These are phyloP conservation scores for Kuraishia hungarica DNA, from an alignment of 805 yeast species.

Conservation along the genomic window DNA sequence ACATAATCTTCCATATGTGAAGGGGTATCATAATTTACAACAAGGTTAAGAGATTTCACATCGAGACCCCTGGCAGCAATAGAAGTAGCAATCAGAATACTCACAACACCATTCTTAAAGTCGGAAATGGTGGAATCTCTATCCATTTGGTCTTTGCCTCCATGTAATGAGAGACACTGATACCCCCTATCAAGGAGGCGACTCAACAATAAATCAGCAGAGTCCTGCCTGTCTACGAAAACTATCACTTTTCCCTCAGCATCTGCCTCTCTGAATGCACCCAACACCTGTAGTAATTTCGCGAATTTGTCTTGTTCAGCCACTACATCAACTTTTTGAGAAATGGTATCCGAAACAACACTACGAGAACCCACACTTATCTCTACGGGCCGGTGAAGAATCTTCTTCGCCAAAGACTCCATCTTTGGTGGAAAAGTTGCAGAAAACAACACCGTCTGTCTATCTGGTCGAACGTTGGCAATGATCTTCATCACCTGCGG, in stretches of 20 bases:
- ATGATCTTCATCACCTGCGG: slow-evolving; percentile 86
- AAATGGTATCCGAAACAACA: slow-evolving; percentile 72
- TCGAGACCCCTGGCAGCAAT: slow-evolving; percentile 94
- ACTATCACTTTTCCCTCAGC: slow-evolving; percentile 50
- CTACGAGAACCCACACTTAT: slow-evolving; percentile 75
- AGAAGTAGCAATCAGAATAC: slow-evolving; percentile 81
- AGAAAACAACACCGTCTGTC: slow-evolving; percentile 84
- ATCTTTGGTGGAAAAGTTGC: slow-evolving; percentile 87
- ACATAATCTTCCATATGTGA: slow-evolving; percentile 92
- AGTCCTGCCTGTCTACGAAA: slow-evolving; percentile 84
- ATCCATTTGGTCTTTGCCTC: slow-evolving; percentile 85
- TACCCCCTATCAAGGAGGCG: slow-evolving; percentile 45
- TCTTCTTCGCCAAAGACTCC: slow-evolving; percentile 63
- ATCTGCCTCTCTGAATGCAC: slow-evolving; percentile 27
- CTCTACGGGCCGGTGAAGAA: slow-evolving; percentile 58
- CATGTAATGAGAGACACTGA: slow-evolving; percentile 69
- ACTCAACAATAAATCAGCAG: slow-evolving; percentile 64
- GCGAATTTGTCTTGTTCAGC: slow-evolving; percentile 47
- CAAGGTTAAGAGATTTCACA: slow-evolving; percentile 77
- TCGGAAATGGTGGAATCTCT: slow-evolving; percentile 66
- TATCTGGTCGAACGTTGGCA: slow-evolving; percentile 70
- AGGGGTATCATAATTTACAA: slow-evolving; percentile 75
- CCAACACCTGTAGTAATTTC: slow-evolving; percentile 46
- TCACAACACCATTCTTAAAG: slow-evolving; percentile 52
- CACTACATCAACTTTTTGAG: slow-evolving; percentile 61